phyloP scores from a whole-genome alignment of 352 stramenopile species.

The Globisporangium iwayamae region DNA sequence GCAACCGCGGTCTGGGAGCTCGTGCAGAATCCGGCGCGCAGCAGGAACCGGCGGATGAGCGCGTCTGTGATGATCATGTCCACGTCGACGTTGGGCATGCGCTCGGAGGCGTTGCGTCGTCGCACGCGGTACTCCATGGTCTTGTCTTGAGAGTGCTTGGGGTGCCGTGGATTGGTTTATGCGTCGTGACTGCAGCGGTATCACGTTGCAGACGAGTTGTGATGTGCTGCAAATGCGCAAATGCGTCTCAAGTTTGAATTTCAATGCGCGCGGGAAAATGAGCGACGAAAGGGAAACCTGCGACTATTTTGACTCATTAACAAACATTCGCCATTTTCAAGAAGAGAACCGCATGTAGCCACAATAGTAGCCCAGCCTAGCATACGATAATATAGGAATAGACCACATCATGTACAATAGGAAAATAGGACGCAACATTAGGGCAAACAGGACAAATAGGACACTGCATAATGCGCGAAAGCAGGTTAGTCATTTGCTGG shows the following conservation, averaged over 20 bases:
- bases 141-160: background rate
- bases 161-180: background rate
- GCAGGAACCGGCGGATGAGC: conserved; percentile 60
- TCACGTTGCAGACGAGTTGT: background rate
- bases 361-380: no score
- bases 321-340: no score
- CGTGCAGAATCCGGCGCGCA: conserved; percentile 61
- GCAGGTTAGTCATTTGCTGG: no score
- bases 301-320: no score
- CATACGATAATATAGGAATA: no score
- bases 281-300: conserved; percentile 12
- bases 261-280: conserved; percentile 18
- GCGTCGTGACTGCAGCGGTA: background rate
- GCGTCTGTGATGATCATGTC: conserved; percentile 40
- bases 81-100: background rate
- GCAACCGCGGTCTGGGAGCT: conserved; percentile 35
- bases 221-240: background rate
- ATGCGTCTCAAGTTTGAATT: conserved; percentile 19
- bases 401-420: no score
- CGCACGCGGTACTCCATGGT: conserved; percentile 45
- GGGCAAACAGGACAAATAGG: no score
- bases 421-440: no score
- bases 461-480: no score
- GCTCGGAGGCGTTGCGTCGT: conserved; percentile 27
- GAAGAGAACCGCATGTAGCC: no score